Base-by-base conservation (phyloP, 805 yeast species). In the Cyberlindnera bimundalis region DNA sequence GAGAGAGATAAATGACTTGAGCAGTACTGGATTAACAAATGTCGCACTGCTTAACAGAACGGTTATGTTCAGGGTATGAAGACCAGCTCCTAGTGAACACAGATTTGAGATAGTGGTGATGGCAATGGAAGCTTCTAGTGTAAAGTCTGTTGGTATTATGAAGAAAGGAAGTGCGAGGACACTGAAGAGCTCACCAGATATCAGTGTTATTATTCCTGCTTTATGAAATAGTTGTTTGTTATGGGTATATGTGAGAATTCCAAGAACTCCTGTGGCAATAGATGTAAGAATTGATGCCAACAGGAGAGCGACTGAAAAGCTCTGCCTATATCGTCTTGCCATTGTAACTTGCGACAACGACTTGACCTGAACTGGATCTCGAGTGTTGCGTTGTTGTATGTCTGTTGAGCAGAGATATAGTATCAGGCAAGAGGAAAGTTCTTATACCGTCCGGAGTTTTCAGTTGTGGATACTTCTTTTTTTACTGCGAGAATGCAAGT, bases 41-140 rank as follows among this genome's bases (percentile, higher is more conserved):
- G 18, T 12, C 1, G 29, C 4, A 4, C 18, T 10, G 8, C 23
- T 34, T 20, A 21, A 23, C 16, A 29, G 24, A 29, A 37, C 7
- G 24, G 29, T 29, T 13, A 39, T 13, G 32, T 39, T 39, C 32
- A 53, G 23, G 11, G 41, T 37, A 13, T 47, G 41, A 39, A 56
- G 52, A 14, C 59, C 56, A 34, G 60, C 55, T 50, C 58, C 58
- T 31, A 55, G 36, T 16, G 53, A 43, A 2, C 45, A 15, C 1
- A 41, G 11, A 8, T 48, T 20, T 9, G 56, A 47, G 7, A 42
- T 7, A 4, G 17, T 7, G 12, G 37, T 16, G 20, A 46, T 12
- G 23, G 26, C 2, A 17, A 26, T 29, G 37, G 39, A 28, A 10
- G 24, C 3, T 12, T 14, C 18, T 24, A 42, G 14, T 3, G 28